Conservation (phyloP, 257 asterid species). For the Jaltomata sinuosa region DNA sequence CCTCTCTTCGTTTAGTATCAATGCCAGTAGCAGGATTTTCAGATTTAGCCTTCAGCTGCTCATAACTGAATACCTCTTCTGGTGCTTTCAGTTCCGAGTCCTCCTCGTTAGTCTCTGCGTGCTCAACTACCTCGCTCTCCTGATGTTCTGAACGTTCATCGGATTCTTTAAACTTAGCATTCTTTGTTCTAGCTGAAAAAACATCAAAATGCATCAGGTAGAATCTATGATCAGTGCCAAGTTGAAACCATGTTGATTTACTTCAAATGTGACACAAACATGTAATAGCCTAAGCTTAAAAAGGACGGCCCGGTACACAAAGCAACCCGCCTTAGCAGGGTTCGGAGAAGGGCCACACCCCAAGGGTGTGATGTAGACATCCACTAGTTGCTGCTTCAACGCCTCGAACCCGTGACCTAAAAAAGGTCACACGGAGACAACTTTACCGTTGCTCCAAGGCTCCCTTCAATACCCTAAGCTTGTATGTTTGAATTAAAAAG, state of each 20-base stretch:
- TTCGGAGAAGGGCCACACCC: too few relatives aligned
- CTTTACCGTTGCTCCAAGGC: too few relatives aligned
- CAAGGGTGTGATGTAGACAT: too few relatives aligned
- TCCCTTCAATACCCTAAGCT: not conserved
- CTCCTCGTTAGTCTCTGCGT: slow-evolving; percentile 40
- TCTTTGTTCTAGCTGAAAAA: not conserved
- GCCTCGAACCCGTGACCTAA: too few relatives aligned
- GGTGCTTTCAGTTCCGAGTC: slow-evolving; percentile 19
- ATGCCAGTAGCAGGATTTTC: slow-evolving; percentile 79
- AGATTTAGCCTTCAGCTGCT: slow-evolving; percentile 72
- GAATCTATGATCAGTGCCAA: not conserved
- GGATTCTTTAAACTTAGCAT: slow-evolving; percentile 28
- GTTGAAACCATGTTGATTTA: not conserved
- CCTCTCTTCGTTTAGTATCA: slow-evolving; percentile 91
- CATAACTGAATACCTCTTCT: slow-evolving; percentile 57
- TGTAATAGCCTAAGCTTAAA: too few relatives aligned
- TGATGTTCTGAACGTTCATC: slow-evolving; percentile 35
- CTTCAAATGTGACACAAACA: not conserved
- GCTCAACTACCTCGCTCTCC: slow-evolving; percentile 27
- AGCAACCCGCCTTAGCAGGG: too few relatives aligned
- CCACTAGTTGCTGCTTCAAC: too few relatives aligned
- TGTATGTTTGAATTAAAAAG: not conserved
- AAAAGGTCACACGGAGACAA: too few relatives aligned
- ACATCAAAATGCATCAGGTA: not conserved
- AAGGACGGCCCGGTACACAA: too few relatives aligned